A percentile compares a stretch with the other conserved stretches of the same genome.
Conservation (phyloP, 2,329 filamentous ascomycete genomes). For the Pseudogymnoascus pannorum region DNA sequence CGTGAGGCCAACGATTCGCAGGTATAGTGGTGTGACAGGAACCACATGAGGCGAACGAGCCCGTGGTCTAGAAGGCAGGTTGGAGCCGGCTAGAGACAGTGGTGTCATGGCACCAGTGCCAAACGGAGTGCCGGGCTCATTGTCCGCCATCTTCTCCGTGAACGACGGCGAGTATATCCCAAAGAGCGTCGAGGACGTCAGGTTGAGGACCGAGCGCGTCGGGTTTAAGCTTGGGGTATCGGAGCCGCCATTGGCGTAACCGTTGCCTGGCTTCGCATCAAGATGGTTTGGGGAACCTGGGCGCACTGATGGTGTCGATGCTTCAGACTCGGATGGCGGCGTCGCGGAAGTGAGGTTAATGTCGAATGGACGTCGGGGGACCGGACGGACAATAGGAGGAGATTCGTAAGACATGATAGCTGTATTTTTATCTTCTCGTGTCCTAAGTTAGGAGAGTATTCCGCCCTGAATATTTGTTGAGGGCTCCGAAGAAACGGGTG, state of each 20-base stretch:
- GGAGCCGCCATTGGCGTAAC: constrained; percentile 17
- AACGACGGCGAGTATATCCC: constrained; percentile 75
- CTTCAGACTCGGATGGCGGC: constrained; percentile 35
- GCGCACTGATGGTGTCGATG: constrained; percentile 33
- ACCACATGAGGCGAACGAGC: not conserved
- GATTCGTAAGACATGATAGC: constrained; percentile 26
- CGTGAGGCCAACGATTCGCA: constrained; percentile 34
- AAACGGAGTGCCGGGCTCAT: constrained; percentile 65
- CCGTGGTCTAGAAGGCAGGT: constrained; percentile 7
- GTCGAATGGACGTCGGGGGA: constrained; percentile 65
- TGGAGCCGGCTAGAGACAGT: constrained; percentile 36
- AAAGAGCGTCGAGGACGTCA: constrained; percentile 81
- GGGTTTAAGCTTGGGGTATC: constrained; percentile 47
- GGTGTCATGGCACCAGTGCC: constrained; percentile 71
- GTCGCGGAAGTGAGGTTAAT: constrained; percentile 43
- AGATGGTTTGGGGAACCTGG: constrained; percentile 56
- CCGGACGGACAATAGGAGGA: constrained; percentile 57
- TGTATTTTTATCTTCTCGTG: constrained; percentile 18
- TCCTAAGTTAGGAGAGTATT: not conserved
- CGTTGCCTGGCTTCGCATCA: constrained; percentile 48
- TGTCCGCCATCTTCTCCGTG: constrained; percentile 42
- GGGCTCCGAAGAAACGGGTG: not conserved
- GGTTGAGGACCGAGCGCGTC: constrained; percentile 72
- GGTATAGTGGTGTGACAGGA: not conserved
- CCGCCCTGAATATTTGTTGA: not conserved